Conservation (phyloP, 495 filamentous ascomycete genomes). For the Hyphodiscus hymeniophilus region DNA sequence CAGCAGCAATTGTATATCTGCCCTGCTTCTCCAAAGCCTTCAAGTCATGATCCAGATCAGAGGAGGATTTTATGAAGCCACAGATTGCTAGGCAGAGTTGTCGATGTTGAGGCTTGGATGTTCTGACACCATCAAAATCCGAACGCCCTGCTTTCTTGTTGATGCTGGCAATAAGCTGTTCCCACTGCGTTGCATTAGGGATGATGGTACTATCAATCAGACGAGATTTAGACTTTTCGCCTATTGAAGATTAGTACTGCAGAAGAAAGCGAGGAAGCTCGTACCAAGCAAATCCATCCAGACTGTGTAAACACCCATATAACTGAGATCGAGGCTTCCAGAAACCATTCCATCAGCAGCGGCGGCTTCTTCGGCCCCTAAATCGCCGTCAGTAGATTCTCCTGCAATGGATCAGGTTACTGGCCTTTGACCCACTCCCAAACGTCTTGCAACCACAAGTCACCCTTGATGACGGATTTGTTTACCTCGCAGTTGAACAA, state of each 20-base stretch:
- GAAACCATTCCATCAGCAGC: slow-evolving; percentile 63
- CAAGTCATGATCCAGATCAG: slow-evolving; percentile 47
- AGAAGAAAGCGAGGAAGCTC: slow-evolving; percentile 12
- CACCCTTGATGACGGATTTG: slow-evolving; percentile 55
- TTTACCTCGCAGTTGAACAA: slow-evolving; percentile 67
- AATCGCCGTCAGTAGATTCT: slow-evolving; percentile 5
- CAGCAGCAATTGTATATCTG: slow-evolving; percentile 74
- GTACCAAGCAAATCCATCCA: slow-evolving; percentile 71
- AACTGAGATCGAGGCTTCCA: slow-evolving; percentile 72
- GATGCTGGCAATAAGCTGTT: slow-evolving; percentile 37
- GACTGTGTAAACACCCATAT: slow-evolving; percentile 70
- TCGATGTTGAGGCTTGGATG: slow-evolving; percentile 63
- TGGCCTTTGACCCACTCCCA: slow-evolving; percentile 72
- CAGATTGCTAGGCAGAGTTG: slow-evolving; percentile 74
- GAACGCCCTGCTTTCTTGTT: slow-evolving; percentile 33
- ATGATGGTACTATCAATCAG: slow-evolving; percentile 30
- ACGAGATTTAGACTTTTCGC: slow-evolving; percentile 31
- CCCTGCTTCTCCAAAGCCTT: slow-evolving; percentile 44
- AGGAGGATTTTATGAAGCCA: slow-evolving; percentile 55
- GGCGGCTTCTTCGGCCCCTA: slow-evolving; percentile 59
- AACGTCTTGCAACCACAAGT: slow-evolving; percentile 64
- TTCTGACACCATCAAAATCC: slow-evolving; percentile 41
- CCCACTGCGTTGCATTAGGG: slow-evolving; percentile 40
- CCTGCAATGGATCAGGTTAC: slow-evolving; percentile 17
- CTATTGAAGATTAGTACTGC: slow-evolving; percentile 18